Evolutionary conservation across 768 basidiomycete genomes (phyloP).

Genomic region (Panaeolus cyanescens): DNA sequence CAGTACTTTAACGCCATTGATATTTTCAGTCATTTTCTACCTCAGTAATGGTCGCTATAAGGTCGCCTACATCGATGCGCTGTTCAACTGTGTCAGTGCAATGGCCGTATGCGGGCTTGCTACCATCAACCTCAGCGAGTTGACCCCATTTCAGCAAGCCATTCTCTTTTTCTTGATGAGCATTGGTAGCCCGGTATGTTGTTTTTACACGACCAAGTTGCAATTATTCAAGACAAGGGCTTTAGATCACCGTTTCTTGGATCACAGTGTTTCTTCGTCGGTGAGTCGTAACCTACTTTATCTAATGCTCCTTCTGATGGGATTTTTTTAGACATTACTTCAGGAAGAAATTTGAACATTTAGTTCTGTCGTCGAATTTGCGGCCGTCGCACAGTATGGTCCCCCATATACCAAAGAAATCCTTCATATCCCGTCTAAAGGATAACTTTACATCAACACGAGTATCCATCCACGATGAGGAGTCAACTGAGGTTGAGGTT

Average conservation of each 20-base stretch:
- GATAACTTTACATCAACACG: constrained; percentile 1
- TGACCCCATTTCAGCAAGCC: constrained; percentile 72
- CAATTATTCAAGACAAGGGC: constrained; percentile 2
- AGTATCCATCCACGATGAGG: constrained; percentile 9
- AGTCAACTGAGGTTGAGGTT: constrained; percentile 7
- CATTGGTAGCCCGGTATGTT: constrained; percentile 69
- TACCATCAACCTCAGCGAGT: constrained; percentile 65
- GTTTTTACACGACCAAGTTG: background rate
- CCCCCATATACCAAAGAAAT: constrained; percentile 1
- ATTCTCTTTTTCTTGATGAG: constrained; percentile 81
- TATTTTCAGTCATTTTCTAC: constrained; percentile 81
- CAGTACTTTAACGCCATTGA: constrained; percentile 77
- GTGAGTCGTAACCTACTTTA: constrained; percentile 34
- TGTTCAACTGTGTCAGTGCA: constrained; percentile 77
- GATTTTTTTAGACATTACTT: constrained; percentile 59
- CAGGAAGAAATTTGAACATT: constrained; percentile 62
- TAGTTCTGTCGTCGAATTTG: constrained; percentile 40
- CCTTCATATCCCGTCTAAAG: constrained; percentile 10
- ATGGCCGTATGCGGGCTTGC: constrained; percentile 80
- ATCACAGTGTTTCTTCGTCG: constrained; percentile 79
- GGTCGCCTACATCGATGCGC: constrained; percentile 73
- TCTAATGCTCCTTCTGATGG: constrained; percentile 6
- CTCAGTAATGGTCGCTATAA: constrained; percentile 75
- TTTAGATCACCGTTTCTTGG: constrained; percentile 77
- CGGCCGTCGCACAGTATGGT: constrained; percentile 14